Evolutionary conservation across 1,284 basidiomycete genomes (phyloP).

Genomic region (Cutaneotrichosporon cyanovorans): DNA sequence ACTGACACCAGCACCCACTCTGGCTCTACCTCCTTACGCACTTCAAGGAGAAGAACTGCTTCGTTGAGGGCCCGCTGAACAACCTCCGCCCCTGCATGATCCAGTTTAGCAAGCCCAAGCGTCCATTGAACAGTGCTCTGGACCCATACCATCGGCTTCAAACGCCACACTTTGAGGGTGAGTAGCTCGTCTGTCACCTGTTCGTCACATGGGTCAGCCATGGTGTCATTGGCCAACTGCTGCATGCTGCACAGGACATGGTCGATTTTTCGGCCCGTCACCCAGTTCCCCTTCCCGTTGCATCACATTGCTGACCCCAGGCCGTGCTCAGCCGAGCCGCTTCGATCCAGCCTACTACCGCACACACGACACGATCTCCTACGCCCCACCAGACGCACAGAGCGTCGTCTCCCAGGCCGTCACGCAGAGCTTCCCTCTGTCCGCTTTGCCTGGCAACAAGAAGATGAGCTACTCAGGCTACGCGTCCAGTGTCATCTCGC

Average conservation of each 20-base stretch:
- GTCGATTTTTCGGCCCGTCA: constrained; percentile 57
- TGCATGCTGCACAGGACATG: constrained; percentile 1
- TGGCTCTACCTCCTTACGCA: constrained; percentile 98
- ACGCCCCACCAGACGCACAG: constrained; percentile 90
- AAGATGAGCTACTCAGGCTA: constrained; percentile 62
- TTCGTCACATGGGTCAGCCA: constrained; percentile 30
- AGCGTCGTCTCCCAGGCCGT: constrained; percentile 82
- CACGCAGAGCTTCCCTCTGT: constrained; percentile 81
- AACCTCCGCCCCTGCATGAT: constrained; percentile 98
- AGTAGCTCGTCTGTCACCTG: too few species aligned
- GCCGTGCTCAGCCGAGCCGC: constrained; percentile 55
- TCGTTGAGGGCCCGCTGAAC: constrained; percentile 93
- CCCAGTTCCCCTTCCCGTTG: too few species aligned
- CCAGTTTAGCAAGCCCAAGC: constrained; percentile 91
- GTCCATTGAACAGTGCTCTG: constrained; percentile 73
- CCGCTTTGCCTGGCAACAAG: constrained; percentile 51
- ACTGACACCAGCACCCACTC: constrained; percentile 69
- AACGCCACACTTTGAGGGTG: constrained; percentile 18
- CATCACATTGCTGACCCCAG: too few species aligned
- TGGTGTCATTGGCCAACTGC: neutral
- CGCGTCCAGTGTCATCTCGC: constrained; percentile 82
- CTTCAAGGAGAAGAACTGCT: constrained; percentile 90
- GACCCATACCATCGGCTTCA: constrained; percentile 86
- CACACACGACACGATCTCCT: constrained; percentile 86
- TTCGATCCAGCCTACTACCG: constrained; percentile 93